Evolutionary conservation across 2,329 filamentous ascomycete species (phyloP).

Genomic region (Amauroascus niger): DNA sequence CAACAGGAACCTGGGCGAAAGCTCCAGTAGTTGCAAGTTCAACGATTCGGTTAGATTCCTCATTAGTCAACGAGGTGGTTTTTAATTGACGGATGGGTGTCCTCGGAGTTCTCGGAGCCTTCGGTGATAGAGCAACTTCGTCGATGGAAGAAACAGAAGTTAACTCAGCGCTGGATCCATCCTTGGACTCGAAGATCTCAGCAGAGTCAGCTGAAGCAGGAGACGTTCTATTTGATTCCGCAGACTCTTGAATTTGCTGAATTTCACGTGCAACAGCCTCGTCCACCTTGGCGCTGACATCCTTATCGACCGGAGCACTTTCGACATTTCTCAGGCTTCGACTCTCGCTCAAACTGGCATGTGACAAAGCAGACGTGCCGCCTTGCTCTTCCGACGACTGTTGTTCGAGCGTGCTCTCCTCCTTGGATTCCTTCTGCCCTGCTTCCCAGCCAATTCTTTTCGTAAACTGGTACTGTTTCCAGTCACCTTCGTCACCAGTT

Average conservation of each 20-base stretch:
- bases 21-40: constrained; percentile 61
- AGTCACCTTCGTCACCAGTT: constrained; percentile 64
- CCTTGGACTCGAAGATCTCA: constrained; percentile 14
- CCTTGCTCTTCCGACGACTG: constrained; percentile 17
- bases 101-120: constrained; percentile 39
- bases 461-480: constrained; percentile 83
- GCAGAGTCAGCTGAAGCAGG: constrained; percentile 24
- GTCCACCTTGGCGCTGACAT: constrained; percentile 65
- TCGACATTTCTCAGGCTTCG: constrained; percentile 52
- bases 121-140: constrained; percentile 28
- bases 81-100: constrained; percentile 48
- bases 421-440: constrained; percentile 31
- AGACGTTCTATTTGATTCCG: constrained; percentile 35
- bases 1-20: constrained; percentile 77
- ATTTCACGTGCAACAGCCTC: constrained; percentile 75
- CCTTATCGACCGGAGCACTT: constrained; percentile 39
- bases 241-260: constrained; percentile 46
- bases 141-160: constrained; percentile 18
- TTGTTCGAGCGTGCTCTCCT: constrained; percentile 21
- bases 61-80: constrained; percentile 42
- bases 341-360: constrained; percentile 48
- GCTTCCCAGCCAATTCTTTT: constrained; percentile 83
- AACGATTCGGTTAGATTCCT: constrained; percentile 68
- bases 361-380: constrained; percentile 21
- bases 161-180: constrained; percentile 22